Conservation (phyloP, 1,284 basidiomycete species). For the Sanghuangporus baumii region DNA sequence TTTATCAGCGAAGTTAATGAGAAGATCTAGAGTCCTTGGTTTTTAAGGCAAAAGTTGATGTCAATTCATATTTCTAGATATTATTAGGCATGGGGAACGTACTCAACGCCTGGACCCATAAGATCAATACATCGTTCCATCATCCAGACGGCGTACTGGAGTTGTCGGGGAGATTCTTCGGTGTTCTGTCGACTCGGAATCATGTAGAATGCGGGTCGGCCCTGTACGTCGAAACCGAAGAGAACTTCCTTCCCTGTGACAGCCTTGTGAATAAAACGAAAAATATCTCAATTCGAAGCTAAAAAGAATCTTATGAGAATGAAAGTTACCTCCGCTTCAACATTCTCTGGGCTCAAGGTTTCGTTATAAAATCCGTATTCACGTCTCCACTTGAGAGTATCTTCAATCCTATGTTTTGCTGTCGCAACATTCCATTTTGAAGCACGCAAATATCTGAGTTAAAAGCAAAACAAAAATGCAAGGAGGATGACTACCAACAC, state of each 20-base stretch:
- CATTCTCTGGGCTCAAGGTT: slow-evolving; percentile 44
- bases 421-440: slow-evolving; percentile 56
- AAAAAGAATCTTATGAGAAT: not conserved
- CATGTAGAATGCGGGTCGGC: slow-evolving; percentile 74
- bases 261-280: slow-evolving; percentile 33
- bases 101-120: slow-evolving; percentile 76
- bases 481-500: not conserved
- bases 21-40: slow-evolving; percentile 59
- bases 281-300: slow-evolving; percentile 9
- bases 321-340: slow-evolving; percentile 62
- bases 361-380: slow-evolving; percentile 63
- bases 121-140: slow-evolving; percentile 68
- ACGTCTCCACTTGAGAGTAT: slow-evolving; percentile 68
- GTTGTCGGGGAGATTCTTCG: slow-evolving; percentile 64
- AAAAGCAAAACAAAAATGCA: not conserved
- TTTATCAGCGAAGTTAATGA: slow-evolving; percentile 80
- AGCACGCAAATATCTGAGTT: slow-evolving; percentile 58
- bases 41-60: not conserved
- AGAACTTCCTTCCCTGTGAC: slow-evolving; percentile 70
- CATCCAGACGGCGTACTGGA: slow-evolving; percentile 73
- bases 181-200: slow-evolving; percentile 84
- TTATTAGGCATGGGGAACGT: slow-evolving; percentile 25
- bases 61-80: not conserved
- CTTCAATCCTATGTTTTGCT: slow-evolving; percentile 60
- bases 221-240: slow-evolving; percentile 67